These are phyloP conservation scores for Odontarrhena argentea DNA, from an alignment of 345 rosid species.

Conservation along the genomic window DNA sequence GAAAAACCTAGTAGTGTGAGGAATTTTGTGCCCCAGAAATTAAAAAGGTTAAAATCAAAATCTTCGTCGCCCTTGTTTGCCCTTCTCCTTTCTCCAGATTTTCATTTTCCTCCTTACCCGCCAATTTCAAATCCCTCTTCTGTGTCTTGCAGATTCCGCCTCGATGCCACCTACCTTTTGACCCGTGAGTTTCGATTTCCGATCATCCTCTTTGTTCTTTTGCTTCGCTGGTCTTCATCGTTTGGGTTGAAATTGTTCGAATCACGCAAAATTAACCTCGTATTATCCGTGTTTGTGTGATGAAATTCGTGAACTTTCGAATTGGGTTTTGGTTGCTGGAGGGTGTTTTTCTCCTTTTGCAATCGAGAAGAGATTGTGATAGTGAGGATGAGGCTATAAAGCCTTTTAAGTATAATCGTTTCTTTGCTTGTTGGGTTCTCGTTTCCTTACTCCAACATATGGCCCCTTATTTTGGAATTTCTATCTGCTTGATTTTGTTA, in stretches of 20 bases:
- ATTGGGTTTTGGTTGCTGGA: conserved; percentile 13
- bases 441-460: not conserved
- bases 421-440: conserved; percentile 17
- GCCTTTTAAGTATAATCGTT: not conserved
- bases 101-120: conserved; percentile 39
- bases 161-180: not conserved
- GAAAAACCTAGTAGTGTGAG: conserved; percentile 5
- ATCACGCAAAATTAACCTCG: not conserved
- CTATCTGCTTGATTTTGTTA: not conserved
- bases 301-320: conserved; percentile 21
- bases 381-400: not conserved
- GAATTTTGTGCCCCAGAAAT: conserved; percentile 9
- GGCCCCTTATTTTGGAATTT: not conserved
- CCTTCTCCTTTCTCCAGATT: conserved; percentile 37
- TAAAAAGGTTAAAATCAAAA: not conserved
- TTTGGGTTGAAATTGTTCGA: not conserved
- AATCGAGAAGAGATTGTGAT: not conserved
- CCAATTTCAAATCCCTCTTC: conserved; percentile 21
- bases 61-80: conserved; percentile 34
- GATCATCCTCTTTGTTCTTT: not conserved
- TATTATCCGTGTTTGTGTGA: not conserved
- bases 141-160: not conserved
- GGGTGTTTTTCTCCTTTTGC: not conserved
- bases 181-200: conserved; percentile 25
- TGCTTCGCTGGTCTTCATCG: no score